These are phyloP conservation scores for Phytophthora chlamydospora DNA, from an alignment of 352 stramenopile genomes.

Conservation along the genomic window DNA sequence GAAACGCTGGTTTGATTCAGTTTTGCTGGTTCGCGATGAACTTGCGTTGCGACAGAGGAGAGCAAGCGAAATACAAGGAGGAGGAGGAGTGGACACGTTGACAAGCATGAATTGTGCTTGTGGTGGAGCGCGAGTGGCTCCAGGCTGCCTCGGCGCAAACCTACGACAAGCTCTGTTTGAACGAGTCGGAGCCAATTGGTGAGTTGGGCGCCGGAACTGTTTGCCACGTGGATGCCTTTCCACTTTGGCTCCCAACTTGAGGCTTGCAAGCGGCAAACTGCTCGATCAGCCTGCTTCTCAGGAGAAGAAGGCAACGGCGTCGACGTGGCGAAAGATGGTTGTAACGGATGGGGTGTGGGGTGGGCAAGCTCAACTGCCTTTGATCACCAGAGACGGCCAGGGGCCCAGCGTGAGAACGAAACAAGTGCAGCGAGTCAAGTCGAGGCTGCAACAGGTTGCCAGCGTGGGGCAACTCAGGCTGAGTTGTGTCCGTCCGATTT, in stretches of 20 bases:
- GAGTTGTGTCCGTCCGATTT: slow-evolving; percentile 15
- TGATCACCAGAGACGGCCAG: slow-evolving; percentile 2
- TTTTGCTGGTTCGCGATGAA: no score
- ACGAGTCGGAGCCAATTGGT: slow-evolving; percentile 2
- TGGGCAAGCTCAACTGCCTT: not conserved
- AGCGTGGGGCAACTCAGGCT: slow-evolving; percentile 1
- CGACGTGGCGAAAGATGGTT: slow-evolving; percentile 35
- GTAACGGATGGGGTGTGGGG: slow-evolving; percentile 21
- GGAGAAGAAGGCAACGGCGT: slow-evolving; percentile 14
- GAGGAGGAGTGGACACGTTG: no score
- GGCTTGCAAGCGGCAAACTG: not conserved
- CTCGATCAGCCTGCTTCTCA: slow-evolving; percentile 7
- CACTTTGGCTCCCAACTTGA: slow-evolving; percentile 10
- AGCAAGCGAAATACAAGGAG: no score
- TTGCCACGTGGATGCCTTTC: slow-evolving; percentile 25
- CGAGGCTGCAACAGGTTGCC: slow-evolving; percentile 5
- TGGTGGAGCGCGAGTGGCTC: no score
- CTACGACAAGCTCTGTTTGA: not conserved
- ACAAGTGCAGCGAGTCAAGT: slow-evolving; percentile 19
- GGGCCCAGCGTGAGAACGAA: slow-evolving; percentile 1
- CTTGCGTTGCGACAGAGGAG: no score
- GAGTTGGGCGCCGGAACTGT: slow-evolving; percentile 18
- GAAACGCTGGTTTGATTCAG: no score
- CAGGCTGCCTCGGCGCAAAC: no score
- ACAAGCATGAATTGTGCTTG: no score